Evolutionary conservation across 1,139 yeast species (phyloP), one percentile per base, ranked within the genome.

Genomic region (Debaryomyces fabryi): DNA sequence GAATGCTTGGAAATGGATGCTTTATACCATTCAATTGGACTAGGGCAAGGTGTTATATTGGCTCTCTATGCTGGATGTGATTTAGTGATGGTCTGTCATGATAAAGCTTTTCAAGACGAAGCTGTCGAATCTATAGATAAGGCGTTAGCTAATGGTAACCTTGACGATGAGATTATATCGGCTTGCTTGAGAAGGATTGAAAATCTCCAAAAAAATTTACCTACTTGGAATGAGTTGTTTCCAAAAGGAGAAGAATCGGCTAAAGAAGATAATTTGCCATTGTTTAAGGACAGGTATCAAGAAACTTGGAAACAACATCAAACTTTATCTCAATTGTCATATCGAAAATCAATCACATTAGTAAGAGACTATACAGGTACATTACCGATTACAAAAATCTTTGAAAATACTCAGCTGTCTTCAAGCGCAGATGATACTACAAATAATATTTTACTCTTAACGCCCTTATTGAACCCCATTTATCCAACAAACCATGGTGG

Each of bases 1-100:
- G 89, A 83, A 58, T 83, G 88, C 58, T 66, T 84, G 45, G 88
- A 83, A 57, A 76, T 83, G 83, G 87, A 83, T 50, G 82, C 87
- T 0, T 65, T 84, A 32, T 81, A 81, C 59, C 83, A 80, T 49
- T 80, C 83, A 15, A 79, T 83, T 25, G 89, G 89, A 1, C 71
- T 84, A 36, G 83, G 86, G 3, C 88, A 84, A 59, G 88, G 88
- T 5, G 85, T 84, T 0, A 77, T 81, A 2, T 68, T 82, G 60
- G 85, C 88, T 0, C 68, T 82, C 4, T 74, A 78, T 50, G 88
- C 88, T 2, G 86, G 87, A 0, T 84, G 88, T 63, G 88, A 84
- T 59, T 70, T 83, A 57, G 82, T 84, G 4, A 72, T 83, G 72
- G 86, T 83, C 9, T 83, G 88, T 57, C 84, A 82, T 51, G 81